Conservation (phyloP, 129 eudicot species). For the Saussurea involucrata region DNA sequence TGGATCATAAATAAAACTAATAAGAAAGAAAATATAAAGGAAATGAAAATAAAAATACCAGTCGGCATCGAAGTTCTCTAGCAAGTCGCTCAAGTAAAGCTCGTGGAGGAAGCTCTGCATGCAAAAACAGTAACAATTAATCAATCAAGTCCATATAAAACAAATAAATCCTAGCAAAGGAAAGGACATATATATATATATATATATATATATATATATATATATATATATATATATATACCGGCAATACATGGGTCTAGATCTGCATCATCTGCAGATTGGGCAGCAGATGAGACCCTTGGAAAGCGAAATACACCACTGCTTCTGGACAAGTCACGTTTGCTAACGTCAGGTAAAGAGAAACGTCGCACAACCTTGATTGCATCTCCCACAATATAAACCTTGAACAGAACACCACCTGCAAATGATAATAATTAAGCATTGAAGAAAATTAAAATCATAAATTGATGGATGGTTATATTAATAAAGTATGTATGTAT, state of each 20-base stretch:
- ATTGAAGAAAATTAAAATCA: too few species aligned
- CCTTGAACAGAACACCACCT: slow-evolving; percentile 96
- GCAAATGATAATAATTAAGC: too few species aligned
- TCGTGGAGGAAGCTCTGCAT: slow-evolving; percentile 97
- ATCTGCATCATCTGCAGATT: slow-evolving; percentile 98
- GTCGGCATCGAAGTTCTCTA: slow-evolving; percentile 79
- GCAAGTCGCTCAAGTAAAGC: slow-evolving; percentile 87
- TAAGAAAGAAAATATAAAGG: too few species aligned
- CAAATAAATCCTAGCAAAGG: neutral
- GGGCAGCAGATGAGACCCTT: slow-evolving; percentile 94
- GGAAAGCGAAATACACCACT: slow-evolving; percentile 88
- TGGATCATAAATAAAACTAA: too few species aligned
- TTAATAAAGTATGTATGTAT: too few species aligned
- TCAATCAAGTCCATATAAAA: neutral
- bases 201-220: too few species aligned
- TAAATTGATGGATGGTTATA: too few species aligned
- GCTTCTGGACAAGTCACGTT: slow-evolving; percentile 63
- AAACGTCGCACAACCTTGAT: slow-evolving; percentile 88
- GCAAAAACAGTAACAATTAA: slow-evolving; percentile 21
- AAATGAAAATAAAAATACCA: too few species aligned
- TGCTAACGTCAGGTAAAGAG: slow-evolving; percentile 86
- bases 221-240: too few species aligned
- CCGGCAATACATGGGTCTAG: slow-evolving; percentile 89
- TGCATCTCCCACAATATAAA: slow-evolving; percentile 89
- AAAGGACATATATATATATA: too few species aligned